Evolutionary conservation across 2,329 filamentous ascomycete genomes (phyloP).

Genomic region (Fusarium sp.): DNA sequence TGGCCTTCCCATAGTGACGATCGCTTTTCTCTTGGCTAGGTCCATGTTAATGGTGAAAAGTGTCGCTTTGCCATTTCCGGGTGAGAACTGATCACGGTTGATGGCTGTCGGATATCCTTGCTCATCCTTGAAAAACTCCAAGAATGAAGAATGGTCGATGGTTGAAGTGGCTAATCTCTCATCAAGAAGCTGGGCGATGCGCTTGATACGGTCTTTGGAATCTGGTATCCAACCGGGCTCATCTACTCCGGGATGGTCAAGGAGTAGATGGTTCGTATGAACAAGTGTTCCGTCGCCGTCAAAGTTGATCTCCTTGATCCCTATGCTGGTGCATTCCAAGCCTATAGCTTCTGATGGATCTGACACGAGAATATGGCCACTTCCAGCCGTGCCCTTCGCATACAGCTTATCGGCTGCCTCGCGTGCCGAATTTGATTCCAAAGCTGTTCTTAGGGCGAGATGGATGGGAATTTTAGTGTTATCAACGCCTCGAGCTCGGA

Average conservation of each 20-base stretch:
- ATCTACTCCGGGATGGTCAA: conserved; percentile 27
- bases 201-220: conserved; percentile 13
- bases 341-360: conserved; percentile 32
- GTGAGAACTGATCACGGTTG: conserved; percentile 18
- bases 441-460: conserved; percentile 65
- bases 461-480: conserved; percentile 66
- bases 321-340: conserved; percentile 40
- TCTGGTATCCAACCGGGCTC: conserved; percentile 35
- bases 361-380: conserved; percentile 35
- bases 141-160: conserved; percentile 2
- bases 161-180: not conserved
- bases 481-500: conserved; percentile 67
- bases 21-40: conserved; percentile 2
- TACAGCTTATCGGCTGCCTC: conserved; percentile 12
- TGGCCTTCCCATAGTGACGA: conserved; percentile 24
- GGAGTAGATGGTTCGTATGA: conserved; percentile 39
- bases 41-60: conserved; percentile 42
- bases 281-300: conserved; percentile 11
- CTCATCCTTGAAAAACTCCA: conserved; percentile 39
- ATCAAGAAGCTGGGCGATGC: conserved; percentile 16
- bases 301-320: conserved; percentile 21
- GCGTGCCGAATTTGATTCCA: conserved; percentile 58
- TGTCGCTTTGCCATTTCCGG: conserved; percentile 11
- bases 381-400: conserved; percentile 32
- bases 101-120: conserved; percentile 33